Evolutionary conservation across 192 early-diverging fungal species (phyloP).

Genomic region (Oehlia diaphana): DNA sequence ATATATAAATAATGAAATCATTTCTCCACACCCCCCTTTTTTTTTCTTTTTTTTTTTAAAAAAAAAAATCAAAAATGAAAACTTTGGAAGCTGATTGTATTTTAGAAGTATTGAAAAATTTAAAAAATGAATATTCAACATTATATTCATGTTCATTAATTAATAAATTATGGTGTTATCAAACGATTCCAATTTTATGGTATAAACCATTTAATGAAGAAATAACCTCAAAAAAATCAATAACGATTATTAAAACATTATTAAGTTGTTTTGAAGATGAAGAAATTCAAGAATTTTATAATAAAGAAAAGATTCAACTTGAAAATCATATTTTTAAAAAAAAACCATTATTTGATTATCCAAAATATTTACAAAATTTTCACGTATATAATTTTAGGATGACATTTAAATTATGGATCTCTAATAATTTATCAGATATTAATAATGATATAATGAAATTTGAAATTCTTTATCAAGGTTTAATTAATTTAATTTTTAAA

Average conservation of each 20-base stretch:
- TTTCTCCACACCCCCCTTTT: too few relatives aligned
- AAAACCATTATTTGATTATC: not conserved
- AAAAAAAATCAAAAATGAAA: too few relatives aligned
- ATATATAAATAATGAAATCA: too few relatives aligned
- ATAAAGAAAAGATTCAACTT: not conserved
- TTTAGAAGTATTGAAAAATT: not conserved
- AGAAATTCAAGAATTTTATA: not conserved
- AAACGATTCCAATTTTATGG: not conserved
- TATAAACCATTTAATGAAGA: not conserved
- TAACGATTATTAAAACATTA: not conserved
- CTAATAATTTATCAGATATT: not conserved
- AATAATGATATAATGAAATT: not conserved
- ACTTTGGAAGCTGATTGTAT: not conserved
- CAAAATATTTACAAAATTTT: not conserved
- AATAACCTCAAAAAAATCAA: not conserved
- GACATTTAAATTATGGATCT: not conserved
- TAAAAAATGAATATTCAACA: not conserved
- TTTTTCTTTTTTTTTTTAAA: too few relatives aligned
- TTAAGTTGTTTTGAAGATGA: not conserved
- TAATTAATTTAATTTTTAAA: not conserved
- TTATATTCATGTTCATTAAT: not conserved
- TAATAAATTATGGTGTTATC: not conserved
- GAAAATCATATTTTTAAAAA: not conserved
- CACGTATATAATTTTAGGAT: not conserved
- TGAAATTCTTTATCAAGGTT: not conserved